Conservation (phyloP, 768 basidiomycete species). For the Favolaschia claudopus region DNA sequence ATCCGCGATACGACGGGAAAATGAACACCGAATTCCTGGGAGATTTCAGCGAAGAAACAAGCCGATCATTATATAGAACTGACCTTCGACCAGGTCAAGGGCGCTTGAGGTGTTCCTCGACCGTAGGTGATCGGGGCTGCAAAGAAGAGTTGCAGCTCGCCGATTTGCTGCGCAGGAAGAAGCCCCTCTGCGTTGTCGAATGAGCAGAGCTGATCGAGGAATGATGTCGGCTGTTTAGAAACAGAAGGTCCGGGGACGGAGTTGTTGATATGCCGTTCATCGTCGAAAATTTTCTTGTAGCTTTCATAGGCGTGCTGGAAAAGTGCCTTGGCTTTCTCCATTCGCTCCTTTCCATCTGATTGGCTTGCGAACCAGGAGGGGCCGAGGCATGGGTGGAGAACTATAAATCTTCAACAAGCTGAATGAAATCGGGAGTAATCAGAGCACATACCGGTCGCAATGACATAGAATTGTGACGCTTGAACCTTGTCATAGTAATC, state of each 20-base stretch:
- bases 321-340: constrained; percentile 1
- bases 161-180: no score
- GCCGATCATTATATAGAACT: not conserved
- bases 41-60: not conserved
- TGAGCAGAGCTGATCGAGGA: not conserved
- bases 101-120: not conserved
- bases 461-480: not conserved
- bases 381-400: not conserved
- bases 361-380: not conserved
- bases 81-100: constrained; percentile 12
- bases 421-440: no score
- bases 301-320: not conserved
- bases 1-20: constrained; percentile 10
- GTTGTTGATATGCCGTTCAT: not conserved
- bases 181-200: not conserved
- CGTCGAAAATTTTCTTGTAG: not conserved
- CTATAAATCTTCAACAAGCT: not conserved
- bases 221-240: not conserved
- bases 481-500: not conserved
- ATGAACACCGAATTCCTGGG: not conserved
- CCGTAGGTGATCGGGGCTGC: not conserved
- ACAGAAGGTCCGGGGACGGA: not conserved
- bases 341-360: not conserved
- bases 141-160: not conserved
- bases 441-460: not conserved